Evolutionary conservation across 1,139 yeast species (phyloP).

Genomic region (Candida sojae): DNA sequence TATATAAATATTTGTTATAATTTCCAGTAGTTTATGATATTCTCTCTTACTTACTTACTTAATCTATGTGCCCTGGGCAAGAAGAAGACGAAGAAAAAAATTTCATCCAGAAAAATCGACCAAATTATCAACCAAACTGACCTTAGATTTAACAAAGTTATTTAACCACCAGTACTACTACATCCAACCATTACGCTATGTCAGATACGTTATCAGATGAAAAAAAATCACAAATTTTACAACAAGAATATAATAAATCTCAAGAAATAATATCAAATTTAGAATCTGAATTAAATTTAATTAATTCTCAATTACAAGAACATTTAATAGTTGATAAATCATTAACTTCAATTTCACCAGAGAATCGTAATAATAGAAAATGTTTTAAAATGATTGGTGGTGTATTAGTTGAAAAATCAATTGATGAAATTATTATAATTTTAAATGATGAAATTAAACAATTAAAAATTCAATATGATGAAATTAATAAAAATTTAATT

Average conservation of each 20-base stretch:
- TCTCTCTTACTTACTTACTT: no score
- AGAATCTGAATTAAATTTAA: slow-evolving; percentile 55
- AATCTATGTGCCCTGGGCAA: no score
- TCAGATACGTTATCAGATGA: slow-evolving; percentile 27
- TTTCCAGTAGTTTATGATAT: no score
- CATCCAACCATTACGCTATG: no score
- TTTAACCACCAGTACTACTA: no score
- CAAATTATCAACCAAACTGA: no score
- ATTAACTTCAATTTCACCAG: slow-evolving; percentile 28
- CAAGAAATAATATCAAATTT: slow-evolving; percentile 61
- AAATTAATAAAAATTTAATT: slow-evolving; percentile 47
- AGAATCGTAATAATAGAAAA: slow-evolving; percentile 57
- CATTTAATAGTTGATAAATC: slow-evolving; percentile 42
- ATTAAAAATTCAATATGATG: slow-evolving; percentile 44
- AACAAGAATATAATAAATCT: slow-evolving; percentile 60
- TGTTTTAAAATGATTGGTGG: slow-evolving; percentile 96
- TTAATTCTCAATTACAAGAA: slow-evolving; percentile 46
- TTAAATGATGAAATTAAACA: slow-evolving; percentile 59
- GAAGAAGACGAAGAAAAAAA: neutral
- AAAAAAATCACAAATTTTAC: slow-evolving; percentile 51
- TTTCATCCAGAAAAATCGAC: neutral
- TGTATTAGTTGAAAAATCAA: slow-evolving; percentile 81
- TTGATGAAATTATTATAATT: slow-evolving; percentile 71
- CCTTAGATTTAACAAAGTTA: no score
- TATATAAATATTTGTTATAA: no score